These are phyloP conservation scores for Peronosclerospora sorghi DNA, from an alignment of 352 stramenopile genomes.

Conservation along the genomic window DNA sequence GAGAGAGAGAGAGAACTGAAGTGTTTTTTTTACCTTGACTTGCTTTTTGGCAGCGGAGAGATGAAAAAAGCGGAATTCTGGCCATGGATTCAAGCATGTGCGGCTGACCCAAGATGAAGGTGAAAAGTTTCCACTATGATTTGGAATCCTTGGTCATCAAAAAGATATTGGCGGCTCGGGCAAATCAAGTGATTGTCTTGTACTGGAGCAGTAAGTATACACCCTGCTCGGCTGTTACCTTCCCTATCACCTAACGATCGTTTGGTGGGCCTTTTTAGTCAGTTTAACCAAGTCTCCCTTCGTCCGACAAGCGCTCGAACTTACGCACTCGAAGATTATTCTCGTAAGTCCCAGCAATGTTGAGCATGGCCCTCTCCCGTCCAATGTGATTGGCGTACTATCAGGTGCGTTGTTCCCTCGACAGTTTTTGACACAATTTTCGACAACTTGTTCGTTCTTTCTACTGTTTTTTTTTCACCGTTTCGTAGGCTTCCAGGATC, in stretches of 20 bases:
- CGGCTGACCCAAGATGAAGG: slow-evolving; percentile 9
- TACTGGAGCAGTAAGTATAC: background rate
- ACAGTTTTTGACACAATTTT: no score
- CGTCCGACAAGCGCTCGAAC: slow-evolving; percentile 14
- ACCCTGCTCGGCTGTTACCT: background rate
- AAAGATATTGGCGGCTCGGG: slow-evolving; percentile 6
- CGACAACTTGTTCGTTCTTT: no score
- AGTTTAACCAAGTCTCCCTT: slow-evolving; percentile 17
- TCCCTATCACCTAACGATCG: background rate
- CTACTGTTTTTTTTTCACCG: no score
- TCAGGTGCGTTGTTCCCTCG: slow-evolving; percentile 7
- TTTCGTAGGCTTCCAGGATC: no score
- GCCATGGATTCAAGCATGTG: slow-evolving; percentile 4
- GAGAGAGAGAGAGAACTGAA: no score
- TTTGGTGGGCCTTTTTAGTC: slow-evolving; percentile 5
- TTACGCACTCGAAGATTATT: slow-evolving; percentile 14
- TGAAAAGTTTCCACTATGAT: slow-evolving; percentile 6
- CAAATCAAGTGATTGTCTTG: slow-evolving; percentile 25
- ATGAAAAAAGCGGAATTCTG: slow-evolving; percentile 5
- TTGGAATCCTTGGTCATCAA: slow-evolving; percentile 13
- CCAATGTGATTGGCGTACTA: slow-evolving; percentile 20
- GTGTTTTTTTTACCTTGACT: background rate
- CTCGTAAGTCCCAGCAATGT: slow-evolving; percentile 18
- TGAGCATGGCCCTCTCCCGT: slow-evolving; percentile 19
- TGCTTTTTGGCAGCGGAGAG: slow-evolving; percentile 7